These are phyloP conservation scores for Blastobotrys serpentis DNA, from an alignment of 1,139 yeast species.

Conservation along the genomic window DNA sequence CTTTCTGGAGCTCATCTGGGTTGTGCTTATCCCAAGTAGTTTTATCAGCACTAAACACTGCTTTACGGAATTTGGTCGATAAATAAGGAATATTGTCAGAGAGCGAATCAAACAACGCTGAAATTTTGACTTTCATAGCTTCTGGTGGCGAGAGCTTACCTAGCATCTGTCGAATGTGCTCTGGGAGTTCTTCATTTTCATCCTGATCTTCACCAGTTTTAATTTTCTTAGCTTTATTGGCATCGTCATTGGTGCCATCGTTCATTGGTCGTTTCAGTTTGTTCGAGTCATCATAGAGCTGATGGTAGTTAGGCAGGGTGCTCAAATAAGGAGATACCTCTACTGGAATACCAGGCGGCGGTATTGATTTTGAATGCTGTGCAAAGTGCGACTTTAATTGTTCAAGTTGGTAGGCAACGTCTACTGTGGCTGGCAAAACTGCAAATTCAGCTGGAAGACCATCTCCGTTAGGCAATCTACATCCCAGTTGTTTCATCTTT, in stretches of 20 bases:
- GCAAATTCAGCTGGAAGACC: background rate
- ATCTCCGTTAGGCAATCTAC: background rate
- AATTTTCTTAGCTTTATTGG: background rate
- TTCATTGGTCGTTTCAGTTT: conserved; percentile 7
- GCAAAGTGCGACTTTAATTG: background rate
- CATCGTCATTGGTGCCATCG: background rate
- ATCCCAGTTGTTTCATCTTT: conserved; percentile 12
- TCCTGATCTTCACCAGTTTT: background rate
- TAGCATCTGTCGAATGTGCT: conserved; percentile 7
- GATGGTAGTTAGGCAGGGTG: background rate
- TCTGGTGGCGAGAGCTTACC: conserved; percentile 3
- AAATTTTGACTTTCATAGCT: background rate
- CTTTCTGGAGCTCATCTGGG: conserved; percentile 31
- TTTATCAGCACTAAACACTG: conserved; percentile 17
- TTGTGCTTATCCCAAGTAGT: conserved; percentile 22
- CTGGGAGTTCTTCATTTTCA: conserved; percentile 1
- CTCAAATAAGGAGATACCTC: conserved; percentile 2
- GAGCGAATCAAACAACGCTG: conserved; percentile 6
- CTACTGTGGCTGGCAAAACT: conserved; percentile 7
- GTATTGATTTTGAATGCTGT: background rate
- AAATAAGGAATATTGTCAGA: conserved; percentile 1
- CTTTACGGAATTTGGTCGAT: conserved; percentile 1
- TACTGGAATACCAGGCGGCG: conserved; percentile 1
- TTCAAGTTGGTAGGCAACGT: background rate
- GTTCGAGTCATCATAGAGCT: background rate